Evolutionary conservation across 2,329 filamentous ascomycete genomes (phyloP), one percentile per base, ranked within the genome.

Genomic region (Fusarium neocosmosporiellum): DNA sequence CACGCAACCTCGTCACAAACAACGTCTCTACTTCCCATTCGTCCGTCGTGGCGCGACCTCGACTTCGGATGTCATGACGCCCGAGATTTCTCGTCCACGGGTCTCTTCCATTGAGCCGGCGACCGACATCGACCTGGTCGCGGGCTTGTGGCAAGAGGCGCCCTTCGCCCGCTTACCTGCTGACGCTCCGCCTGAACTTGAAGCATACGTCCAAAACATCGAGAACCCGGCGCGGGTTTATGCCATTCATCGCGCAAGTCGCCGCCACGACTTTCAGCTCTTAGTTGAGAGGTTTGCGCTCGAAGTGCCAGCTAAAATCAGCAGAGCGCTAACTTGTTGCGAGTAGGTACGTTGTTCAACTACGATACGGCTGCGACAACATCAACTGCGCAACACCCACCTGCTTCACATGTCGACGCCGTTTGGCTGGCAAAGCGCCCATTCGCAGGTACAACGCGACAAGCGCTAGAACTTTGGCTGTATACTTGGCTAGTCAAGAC

Each of bases 391-490:
- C 86, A 37, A 96, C 91, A 2, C 83, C 94, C 16, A 96, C 94
- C 16, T 98, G 95, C 83, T 92, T 96, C 78, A 94, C 91, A 69
- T 94, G 90, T 80, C 90, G 93, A 63, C 92, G 89, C 81, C 89
- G 93, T 73, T 84, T 91, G 43, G 88, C 90, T 29, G 89, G 88
- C 36, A 89, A 90, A 71, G 88, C 88, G 1, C 94, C 94, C 3
- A 88, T 94, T 75, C 91, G 94, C 69, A 89, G 92, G 77, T 96
- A 95, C 77, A 97, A 92, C 65, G 88, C 92, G 24, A 90, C 94
- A 53, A 97, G 94, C 77, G 94, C 95, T 10, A 89, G 94, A 76
- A 94, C 93, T 2, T 83, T 98, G 34, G 95, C 95, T 14, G 89
- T 94, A 64, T 94, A 93, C 77, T 87, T 97, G 59, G 94, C 94